Conservation (phyloP, 225 moss, liverwort and hornwort genomes). For the Anthoceros angustus region DNA sequence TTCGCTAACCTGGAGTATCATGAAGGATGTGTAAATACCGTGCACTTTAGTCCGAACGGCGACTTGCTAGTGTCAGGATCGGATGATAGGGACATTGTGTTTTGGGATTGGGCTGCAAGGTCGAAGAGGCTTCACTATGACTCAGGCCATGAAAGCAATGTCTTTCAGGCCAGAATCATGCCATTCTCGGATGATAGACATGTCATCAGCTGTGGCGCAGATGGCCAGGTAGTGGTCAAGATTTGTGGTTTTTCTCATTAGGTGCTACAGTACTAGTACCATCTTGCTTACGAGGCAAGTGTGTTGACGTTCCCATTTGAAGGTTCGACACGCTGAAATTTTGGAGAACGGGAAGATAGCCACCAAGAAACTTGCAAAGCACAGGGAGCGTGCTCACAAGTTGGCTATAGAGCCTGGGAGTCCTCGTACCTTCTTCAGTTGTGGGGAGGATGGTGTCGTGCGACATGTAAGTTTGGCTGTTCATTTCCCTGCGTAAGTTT, state of each 20-base stretch:
- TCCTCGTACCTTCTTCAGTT: constrained; percentile 59
- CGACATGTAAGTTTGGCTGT: constrained; percentile 24
- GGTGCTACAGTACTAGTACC: too few species aligned
- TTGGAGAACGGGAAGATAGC: constrained; percentile 49
- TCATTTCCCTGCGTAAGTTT: too few species aligned
- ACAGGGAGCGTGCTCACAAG: constrained; percentile 55
- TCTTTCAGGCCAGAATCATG: constrained; percentile 38
- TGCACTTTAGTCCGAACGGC: constrained; percentile 64
- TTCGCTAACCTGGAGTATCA: constrained; percentile 54
- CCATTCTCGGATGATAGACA: constrained; percentile 39
- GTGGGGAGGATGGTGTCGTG: constrained; percentile 47
- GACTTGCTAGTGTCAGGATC: constrained; percentile 80
- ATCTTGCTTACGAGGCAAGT: constrained; percentile 9
- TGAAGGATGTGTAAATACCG: constrained; percentile 61
- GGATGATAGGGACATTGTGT: constrained; percentile 63
- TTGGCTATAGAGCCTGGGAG: constrained; percentile 80
- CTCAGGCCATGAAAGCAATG: constrained; percentile 49
- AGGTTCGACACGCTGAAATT: constrained; percentile 68
- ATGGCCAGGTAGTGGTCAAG: constrained; percentile 22
- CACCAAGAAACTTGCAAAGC: constrained; percentile 59
- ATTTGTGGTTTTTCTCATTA: not conserved
- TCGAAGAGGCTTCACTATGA: constrained; percentile 34
- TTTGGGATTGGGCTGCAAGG: constrained; percentile 86
- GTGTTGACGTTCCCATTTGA: constrained; percentile 11
- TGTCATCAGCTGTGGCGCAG: constrained; percentile 35